Evolutionary conservation across 768 basidiomycete species (phyloP), one percentile per base, ranked within the genome.

Genomic region (Amylocystis lapponica): DNA sequence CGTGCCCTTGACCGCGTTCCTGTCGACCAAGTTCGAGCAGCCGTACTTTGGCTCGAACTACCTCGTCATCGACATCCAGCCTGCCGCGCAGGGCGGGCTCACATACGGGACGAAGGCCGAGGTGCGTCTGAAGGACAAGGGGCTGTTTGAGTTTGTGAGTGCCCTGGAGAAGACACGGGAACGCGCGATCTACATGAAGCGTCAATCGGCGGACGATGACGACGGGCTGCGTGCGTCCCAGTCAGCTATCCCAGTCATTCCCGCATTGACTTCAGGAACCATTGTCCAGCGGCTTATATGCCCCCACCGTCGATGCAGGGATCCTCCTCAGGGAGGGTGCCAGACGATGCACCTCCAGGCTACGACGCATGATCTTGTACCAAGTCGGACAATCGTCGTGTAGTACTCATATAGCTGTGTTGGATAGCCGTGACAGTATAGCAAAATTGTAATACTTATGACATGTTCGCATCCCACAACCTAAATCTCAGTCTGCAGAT

Each of bases 161-260:
- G 60, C 78, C 20, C 62, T 91, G 40, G 85, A 86, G 65, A 89
- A 89, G 70, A 77, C 83, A 26, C 74, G 86, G 39, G 86, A 89
- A 65, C 67, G 75, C 36, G 78, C 78, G 13, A 76, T 86, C 39
- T 86, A 81, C 52, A 86, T 87, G 86, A 80, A 69, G 58, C 67
- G 83, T 36, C 78, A 79, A 58, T 63, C 66, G 36, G 55, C 54
- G 12, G 77, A 79, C 36, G 76, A 80, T 14, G 74, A 79, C 40
- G 80, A 83, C 41, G 73, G 72, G 2, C 64, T 80, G 27, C 83
- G 83, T 85, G 54, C 50, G 83, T 76, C 6, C 19, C n/a, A n/a
- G n/a, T n/a, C n/a, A n/a, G 13, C 12, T 22, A n/a, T 17, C 10
- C 27, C 3, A 2, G 27, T 9, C 27, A n/a, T 8, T n/a, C n/a